Base-by-base conservation (phyloP, 108 stramenopile species). In the Seminavis robusta region DNA sequence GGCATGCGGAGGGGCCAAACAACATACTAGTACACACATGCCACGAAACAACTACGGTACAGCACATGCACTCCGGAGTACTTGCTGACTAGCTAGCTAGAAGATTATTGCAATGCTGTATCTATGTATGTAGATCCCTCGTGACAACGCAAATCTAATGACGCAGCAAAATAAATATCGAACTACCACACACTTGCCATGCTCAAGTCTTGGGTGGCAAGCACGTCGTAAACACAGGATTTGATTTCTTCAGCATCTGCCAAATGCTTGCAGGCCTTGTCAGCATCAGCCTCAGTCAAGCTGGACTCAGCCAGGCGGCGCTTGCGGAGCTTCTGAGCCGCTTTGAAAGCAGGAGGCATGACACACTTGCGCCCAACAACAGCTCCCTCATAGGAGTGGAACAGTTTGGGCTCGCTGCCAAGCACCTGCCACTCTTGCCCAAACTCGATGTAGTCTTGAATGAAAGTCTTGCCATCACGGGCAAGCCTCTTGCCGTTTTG, bases 401-500 rank as follows among this genome's bases (percentile, higher is more conserved):
- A 44, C 15, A 44, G n/a, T n/a, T 44, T 44, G 8, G 43, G 43
- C 20, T 44, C 43, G n/a, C 15, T 17, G 6, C 17, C 17, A 44
- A 44, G 43, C 6, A 44, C 43, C 20, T 44, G 43, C 43, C 43
- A 44, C 20, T 44, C 43, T 13, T 47, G 25, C 9, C 58, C 58
- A 5, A 59, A 25, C 28, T 59, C 58, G 17, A 21, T 34, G 7
- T 23, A 34, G 33, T 59, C 58, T 4, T 26, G 15, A 9, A 59
- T 8, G 5, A 49, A 9, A 3, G 58, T 59, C 16, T 33, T 27
- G 1, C 58, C 58, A 48, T 59, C 58, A 47, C 58, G 58, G 4
- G 58, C 58, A 4, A 59, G 7, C 28, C 23, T 49, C 5, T 24
- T 25, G 1, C 34, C 47, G 15, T 42, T 23, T 2, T 48, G 11